A percentile compares a stretch with the other conserved stretches of the same genome.
phyloP scores from a whole-genome alignment of 23 red algal genomes.

The Rhodosorus marinus region DNA sequence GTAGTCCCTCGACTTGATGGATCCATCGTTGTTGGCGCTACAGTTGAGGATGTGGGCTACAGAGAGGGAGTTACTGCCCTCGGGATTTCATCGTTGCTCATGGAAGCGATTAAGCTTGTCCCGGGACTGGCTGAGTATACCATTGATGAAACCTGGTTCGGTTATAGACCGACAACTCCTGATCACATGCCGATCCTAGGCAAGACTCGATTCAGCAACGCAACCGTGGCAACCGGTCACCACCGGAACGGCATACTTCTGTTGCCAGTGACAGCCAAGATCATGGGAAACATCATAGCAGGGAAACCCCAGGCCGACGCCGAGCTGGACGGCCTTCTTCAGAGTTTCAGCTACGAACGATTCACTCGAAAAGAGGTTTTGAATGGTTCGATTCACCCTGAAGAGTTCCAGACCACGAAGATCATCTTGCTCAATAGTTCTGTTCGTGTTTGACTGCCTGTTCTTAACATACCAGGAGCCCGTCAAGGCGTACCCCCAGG shows the following conservation, averaged over 20 bases:
- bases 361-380: not conserved
- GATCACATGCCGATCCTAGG: slow-evolving; percentile 81
- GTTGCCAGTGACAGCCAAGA: slow-evolving; percentile 35
- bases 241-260: slow-evolving; percentile 89
- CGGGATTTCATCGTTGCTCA: slow-evolving; percentile 34
- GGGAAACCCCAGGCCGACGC: slow-evolving; percentile 1
- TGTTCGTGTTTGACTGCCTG: not conserved
- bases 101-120: slow-evolving; percentile 15
- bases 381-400: not conserved
- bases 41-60: slow-evolving; percentile 53
- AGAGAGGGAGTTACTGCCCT: slow-evolving; percentile 22
- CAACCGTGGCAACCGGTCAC: slow-evolving; percentile 45
- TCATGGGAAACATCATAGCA: slow-evolving; percentile 21
- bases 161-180: slow-evolving; percentile 64
- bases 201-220: slow-evolving; percentile 23
- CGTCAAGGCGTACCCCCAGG: not conserved
- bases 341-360: slow-evolving; percentile 4
- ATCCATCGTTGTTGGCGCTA: slow-evolving; percentile 55
- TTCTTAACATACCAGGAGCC: not conserved
- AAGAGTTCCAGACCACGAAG: too few relatives aligned
- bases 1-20: slow-evolving; percentile 44
- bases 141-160: slow-evolving; percentile 43
- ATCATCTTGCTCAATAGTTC: not conserved
- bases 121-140: slow-evolving; percentile 39
- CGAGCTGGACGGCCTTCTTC: slow-evolving; percentile 13